Percentiles rank a stretch among this genome's conserved stretches.
Conservation (phyloP, 352 stramenopile species). For the Phytophthora podocarpi region DNA sequence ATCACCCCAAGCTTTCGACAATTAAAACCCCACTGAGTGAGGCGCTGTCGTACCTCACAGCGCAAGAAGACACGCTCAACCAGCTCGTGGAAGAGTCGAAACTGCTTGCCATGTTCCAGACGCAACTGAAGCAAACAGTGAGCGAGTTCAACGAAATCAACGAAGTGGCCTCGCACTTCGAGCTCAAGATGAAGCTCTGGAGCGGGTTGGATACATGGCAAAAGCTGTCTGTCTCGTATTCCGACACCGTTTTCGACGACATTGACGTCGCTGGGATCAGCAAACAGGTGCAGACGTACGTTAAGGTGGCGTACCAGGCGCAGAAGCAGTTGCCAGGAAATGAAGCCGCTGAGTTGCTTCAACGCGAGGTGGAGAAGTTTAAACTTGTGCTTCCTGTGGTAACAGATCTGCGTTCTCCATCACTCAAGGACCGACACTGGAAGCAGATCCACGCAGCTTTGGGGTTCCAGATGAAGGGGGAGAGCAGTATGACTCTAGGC, state of each 20-base stretch:
- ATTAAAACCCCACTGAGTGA: slow-evolving; percentile 80
- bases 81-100: slow-evolving; percentile 84
- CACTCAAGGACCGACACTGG: slow-evolving; percentile 83
- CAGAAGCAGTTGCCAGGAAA: slow-evolving; percentile 90
- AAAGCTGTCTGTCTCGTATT: slow-evolving; percentile 73
- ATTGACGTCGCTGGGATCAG: slow-evolving; percentile 90
- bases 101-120: slow-evolving; percentile 89
- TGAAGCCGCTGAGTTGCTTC: slow-evolving; percentile 80
- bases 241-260: slow-evolving; percentile 83
- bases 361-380: slow-evolving; percentile 90
- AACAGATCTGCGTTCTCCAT: slow-evolving; percentile 63
- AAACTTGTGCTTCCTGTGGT: slow-evolving; percentile 86
- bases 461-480: slow-evolving; percentile 89
- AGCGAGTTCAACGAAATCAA: slow-evolving; percentile 92
- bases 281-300: slow-evolving; percentile 90
- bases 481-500: slow-evolving; percentile 80
- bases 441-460: slow-evolving; percentile 74
- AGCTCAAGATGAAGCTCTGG: slow-evolving; percentile 93
- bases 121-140: slow-evolving; percentile 82
- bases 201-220: slow-evolving; percentile 87
- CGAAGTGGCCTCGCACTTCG: slow-evolving; percentile 86
- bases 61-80: slow-evolving; percentile 73
- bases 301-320: slow-evolving; percentile 87
- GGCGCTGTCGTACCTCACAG: slow-evolving; percentile 72
- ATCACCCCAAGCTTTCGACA: slow-evolving; percentile 78